A percentile compares a stretch with the other conserved stretches of the same genome.
Evolutionary conservation across 331 rosid genomes (phyloP).

Genomic region (Erythrophleum ivorense): DNA sequence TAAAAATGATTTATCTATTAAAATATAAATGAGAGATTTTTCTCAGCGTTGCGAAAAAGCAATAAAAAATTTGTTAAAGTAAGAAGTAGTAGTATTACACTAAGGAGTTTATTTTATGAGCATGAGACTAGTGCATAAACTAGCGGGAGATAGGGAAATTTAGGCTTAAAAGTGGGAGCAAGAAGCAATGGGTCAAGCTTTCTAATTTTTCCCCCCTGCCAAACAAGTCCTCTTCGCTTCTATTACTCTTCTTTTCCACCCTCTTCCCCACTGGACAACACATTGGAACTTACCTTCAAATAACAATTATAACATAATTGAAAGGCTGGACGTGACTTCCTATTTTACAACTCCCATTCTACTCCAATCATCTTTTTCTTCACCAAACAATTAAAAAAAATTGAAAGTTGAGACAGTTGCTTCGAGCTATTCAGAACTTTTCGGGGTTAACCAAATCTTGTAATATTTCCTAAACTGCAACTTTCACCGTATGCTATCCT

Average conservation of each 20-base stretch:
- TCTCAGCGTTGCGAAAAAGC: neutral
- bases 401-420: neutral
- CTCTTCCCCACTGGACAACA: neutral
- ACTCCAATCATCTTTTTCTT: constrained; percentile 16
- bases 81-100: no score
- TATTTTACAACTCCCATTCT: constrained; percentile 7
- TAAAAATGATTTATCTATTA: neutral
- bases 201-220: neutral
- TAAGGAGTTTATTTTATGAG: neutral
- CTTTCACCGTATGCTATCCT: neutral
- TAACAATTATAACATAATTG: constrained; percentile 1
- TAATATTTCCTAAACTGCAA: neutral
- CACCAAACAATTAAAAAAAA: no score
- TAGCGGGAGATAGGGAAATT: constrained; percentile 43
- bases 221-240: neutral
- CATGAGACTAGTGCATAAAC: neutral
- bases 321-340: constrained; percentile 17
- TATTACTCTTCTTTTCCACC: neutral
- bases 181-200: neutral
- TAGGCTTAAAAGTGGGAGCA: constrained; percentile 62
- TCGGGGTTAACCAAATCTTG: no score
- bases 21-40: neutral
- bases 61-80: no score
- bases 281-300: neutral
- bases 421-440: neutral